These are phyloP conservation scores for Daldinia grandis DNA, from an alignment of 495 filamentous ascomycete species.

Conservation along the genomic window DNA sequence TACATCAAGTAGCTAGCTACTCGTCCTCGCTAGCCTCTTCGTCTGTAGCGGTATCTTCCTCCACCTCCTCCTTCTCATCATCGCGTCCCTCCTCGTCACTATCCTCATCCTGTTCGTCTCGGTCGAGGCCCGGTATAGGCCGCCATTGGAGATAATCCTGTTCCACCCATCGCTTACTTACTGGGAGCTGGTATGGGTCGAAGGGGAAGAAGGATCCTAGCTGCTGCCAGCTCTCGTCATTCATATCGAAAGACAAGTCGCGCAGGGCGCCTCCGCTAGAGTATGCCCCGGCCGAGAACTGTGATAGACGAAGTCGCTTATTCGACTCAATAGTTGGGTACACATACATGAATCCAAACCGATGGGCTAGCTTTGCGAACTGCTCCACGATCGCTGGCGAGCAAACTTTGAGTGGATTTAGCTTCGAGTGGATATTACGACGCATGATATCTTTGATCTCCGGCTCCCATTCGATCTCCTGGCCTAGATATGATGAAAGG, in stretches of 20 bases:
- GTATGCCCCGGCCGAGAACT: conserved; percentile 60
- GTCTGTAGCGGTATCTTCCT: conserved; percentile 59
- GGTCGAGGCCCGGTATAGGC: conserved; percentile 73
- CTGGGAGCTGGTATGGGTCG: conserved; percentile 89
- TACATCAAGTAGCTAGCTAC: conserved; percentile 7
- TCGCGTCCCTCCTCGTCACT: conserved; percentile 56
- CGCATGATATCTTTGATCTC: conserved; percentile 75
- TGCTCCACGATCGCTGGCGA: conserved; percentile 89
- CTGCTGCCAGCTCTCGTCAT: conserved; percentile 75
- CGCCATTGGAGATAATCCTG: conserved; percentile 87
- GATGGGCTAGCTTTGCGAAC: conserved; percentile 85
- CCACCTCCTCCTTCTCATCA: conserved; percentile 62
- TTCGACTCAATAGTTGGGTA: conserved; percentile 89
- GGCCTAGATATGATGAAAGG: conserved; percentile 60
- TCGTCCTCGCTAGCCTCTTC: conserved; percentile 52
- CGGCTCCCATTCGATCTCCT: conserved; percentile 76
- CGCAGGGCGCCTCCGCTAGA: conserved; percentile 61
- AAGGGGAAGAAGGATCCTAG: conserved; percentile 97
- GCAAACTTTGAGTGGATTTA: conserved; percentile 97
- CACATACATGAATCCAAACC: conserved; percentile 86
- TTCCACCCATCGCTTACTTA: conserved; percentile 84
- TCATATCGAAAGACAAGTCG: conserved; percentile 69
- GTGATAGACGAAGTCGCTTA: conserved; percentile 77
- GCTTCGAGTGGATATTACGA: conserved; percentile 78
- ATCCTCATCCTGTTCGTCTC: conserved; percentile 57